A percentile compares a stretch with the other conserved stretches of the same genome.
These are phyloP conservation scores for Didymella segeticola DNA, from an alignment of 2,329 filamentous ascomycete species.

Conservation along the genomic window DNA sequence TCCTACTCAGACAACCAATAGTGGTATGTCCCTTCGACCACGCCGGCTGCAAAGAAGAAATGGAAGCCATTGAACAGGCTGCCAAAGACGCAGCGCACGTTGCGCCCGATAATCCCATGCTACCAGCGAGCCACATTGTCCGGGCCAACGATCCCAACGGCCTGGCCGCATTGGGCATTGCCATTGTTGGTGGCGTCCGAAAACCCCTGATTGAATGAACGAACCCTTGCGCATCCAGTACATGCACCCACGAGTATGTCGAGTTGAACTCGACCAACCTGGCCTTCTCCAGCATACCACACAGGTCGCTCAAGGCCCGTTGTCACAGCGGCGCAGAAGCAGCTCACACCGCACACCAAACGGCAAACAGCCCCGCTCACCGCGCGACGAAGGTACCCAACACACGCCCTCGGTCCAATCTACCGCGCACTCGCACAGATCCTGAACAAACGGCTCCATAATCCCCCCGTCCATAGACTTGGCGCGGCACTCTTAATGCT, in stretches of 20 bases:
- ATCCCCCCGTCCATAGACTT: no score
- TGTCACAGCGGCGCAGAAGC: no score
- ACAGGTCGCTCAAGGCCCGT: neutral
- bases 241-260: neutral
- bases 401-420: no score
- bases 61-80: conserved; percentile 96
- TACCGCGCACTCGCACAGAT: no score
- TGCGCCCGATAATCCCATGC: conserved; percentile 87
- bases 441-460: no score
- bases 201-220: conserved; percentile 71
- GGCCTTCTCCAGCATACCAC: neutral
- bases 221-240: neutral
- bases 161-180: conserved; percentile 65
- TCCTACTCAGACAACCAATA: conserved; percentile 86
- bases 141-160: conserved; percentile 74
- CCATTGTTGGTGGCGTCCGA: conserved; percentile 66
- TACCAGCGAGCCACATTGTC: conserved; percentile 86
- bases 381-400: no score
- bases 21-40: conserved; percentile 96
- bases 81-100: conserved; percentile 91
- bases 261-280: neutral
- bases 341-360: no score
- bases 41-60: conserved; percentile 95
- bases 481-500: no score
- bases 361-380: no score